A percentile compares a stretch with the other conserved stretches of the same genome.
Conservation (phyloP, 2,329 filamentous ascomycete species). For the Bipolaris sorokiniana region DNA sequence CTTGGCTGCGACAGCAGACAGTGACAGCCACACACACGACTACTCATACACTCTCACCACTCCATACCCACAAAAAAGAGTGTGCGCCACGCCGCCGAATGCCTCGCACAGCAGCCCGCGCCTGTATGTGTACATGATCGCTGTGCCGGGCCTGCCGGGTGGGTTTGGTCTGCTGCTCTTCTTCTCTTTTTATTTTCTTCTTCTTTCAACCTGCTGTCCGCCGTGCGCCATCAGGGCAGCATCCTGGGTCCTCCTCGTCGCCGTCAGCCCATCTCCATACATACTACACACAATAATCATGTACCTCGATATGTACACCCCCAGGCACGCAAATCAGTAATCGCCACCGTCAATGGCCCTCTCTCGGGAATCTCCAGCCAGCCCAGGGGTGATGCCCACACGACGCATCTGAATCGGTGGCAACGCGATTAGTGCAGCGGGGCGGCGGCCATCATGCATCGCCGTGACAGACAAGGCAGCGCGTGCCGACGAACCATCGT, state of each 20-base stretch:
- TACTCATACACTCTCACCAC: slow-evolving; percentile 1
- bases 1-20: slow-evolving; percentile 18
- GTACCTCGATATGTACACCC: too few species aligned
- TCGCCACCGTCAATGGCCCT: slow-evolving; percentile 4
- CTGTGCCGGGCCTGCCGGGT: too few species aligned
- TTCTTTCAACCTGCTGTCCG: too few species aligned
- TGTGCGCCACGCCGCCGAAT: slow-evolving; percentile 16
- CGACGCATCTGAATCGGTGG: slow-evolving; percentile 23
- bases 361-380: slow-evolving; percentile 24
- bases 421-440: slow-evolving; percentile 24
- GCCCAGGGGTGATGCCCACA: slow-evolving; percentile 11
- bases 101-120: slow-evolving; percentile 1
- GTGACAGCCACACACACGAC: slow-evolving; percentile 4
- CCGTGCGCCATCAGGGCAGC: too few species aligned
- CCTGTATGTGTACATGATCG: too few species aligned
- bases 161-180: too few species aligned
- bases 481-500: slow-evolving; percentile 20
- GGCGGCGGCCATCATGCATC: slow-evolving; percentile 18
- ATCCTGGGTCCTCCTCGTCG: too few species aligned
- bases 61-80: slow-evolving; percentile 4
- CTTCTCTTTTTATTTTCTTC: too few species aligned
- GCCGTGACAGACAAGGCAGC: slow-evolving; percentile 8
- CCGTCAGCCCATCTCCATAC: not conserved
- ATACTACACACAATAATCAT: too few species aligned
- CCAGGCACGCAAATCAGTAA: slow-evolving; percentile 1